Evolutionary conservation across 2,329 filamentous ascomycete species (phyloP), one percentile per base, ranked within the genome.

Genomic region (Aspergillus alliaceus): DNA sequence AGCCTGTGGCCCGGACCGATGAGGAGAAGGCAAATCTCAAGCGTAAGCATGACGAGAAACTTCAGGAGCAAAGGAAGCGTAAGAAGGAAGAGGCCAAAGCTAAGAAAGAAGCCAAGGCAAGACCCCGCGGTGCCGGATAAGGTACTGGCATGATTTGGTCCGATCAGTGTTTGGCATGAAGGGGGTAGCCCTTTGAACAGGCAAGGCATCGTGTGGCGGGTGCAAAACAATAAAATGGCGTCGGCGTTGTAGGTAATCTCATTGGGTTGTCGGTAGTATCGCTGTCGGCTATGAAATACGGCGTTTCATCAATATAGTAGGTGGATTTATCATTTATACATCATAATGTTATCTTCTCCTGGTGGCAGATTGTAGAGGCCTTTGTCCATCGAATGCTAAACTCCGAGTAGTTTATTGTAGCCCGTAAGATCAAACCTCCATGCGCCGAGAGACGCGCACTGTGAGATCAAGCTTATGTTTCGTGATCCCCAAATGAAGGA

Each of bases 51-150:
- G 93, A 98, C 52, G 90, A 93, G 78, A 96, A 96, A 80, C 82
- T 91, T 31, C 92, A 93, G 67, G 90, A 92, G 66, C 92, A 91
- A 77, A 97, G 93, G 81, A 98, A 98, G 84, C 96, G 93, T 79
- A 83, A 89, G 65, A 99, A 97, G 84, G 86, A 90, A 61, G 91
- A 96, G 57, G 93, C 93, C 69, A 97, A 97, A 81, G 91, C 93
- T 64, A 99, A 98, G 84, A 93, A 93, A 64, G 90, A 90, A 63
- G 85, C 86, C 22, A 99, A 97, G 79, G 83, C 89, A 6, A 96
- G 93, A 79, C 93, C 93, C 14, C 86, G 90, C 61, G 89, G 86
- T 22, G 80, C 84, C 31, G 59, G 52, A 32, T 63, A 52, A 52
- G n/a, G 15, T 14, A 40, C 20, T 32, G 22, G 31, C 20, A n/a